Percentiles rank a stretch among this genome's conserved stretches.
Conservation (phyloP, 352 stramenopile species). For the Phytophthora tentaculata region DNA sequence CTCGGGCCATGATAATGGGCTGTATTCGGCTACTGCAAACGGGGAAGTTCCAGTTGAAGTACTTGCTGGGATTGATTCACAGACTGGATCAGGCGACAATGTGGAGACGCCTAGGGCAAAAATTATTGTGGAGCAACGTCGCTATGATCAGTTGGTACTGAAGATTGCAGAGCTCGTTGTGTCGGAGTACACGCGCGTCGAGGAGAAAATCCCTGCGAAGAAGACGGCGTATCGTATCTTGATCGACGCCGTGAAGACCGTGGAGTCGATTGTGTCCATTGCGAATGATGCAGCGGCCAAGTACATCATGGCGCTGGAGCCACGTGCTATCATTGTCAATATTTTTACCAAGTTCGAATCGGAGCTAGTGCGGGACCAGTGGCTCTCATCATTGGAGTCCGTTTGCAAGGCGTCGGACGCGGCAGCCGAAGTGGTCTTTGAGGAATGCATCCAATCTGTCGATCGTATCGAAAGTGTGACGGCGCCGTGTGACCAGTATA, state of each 20-base stretch:
- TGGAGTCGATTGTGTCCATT: conserved; percentile 81
- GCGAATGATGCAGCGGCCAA: conserved; percentile 66
- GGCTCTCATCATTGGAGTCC: conserved; percentile 80
- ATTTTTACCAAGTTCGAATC: conserved; percentile 72
- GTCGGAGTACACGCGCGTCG: conserved; percentile 62
- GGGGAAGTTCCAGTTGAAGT: conserved; percentile 27
- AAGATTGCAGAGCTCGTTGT: conserved; percentile 85
- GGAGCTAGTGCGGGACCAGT: conserved; percentile 86
- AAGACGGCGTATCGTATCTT: conserved; percentile 77
- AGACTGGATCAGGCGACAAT: conserved; percentile 12
- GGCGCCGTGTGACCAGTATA: conserved; percentile 76
- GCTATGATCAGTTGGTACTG: conserved; percentile 74
- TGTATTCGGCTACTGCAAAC: conserved; percentile 44
- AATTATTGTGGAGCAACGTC: conserved; percentile 60
- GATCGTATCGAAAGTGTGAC: conserved; percentile 65
- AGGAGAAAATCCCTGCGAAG: conserved; percentile 38
- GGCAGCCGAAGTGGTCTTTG: conserved; percentile 60
- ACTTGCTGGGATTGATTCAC: conserved; percentile 24
- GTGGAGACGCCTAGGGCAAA: conserved; percentile 36
- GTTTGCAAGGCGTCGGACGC: conserved; percentile 61
- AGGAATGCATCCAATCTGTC: conserved; percentile 72
- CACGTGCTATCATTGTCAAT: conserved; percentile 53
- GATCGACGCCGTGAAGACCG: conserved; percentile 85
- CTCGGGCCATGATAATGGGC: conserved; percentile 55
- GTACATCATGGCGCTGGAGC: conserved; percentile 60